Base-by-base conservation (phyloP, 768 basidiomycete genomes). In the Psilocybe sp. region DNA sequence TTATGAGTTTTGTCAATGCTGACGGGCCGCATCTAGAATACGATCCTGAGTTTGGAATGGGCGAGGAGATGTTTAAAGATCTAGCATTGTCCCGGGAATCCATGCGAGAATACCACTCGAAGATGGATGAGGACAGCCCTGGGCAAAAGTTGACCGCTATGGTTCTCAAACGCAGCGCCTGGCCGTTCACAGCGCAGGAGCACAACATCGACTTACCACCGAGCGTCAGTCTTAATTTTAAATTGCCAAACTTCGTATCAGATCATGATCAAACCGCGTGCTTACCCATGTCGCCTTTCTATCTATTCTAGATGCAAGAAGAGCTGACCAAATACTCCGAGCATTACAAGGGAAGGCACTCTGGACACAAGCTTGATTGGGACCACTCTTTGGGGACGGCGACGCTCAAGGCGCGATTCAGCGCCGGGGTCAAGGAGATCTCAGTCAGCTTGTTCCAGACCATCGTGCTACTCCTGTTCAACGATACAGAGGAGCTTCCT, bases 1-100 rank as follows among this genome's bases (percentile, higher is more conserved):
- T 39, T 18, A n/a, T 36, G 12, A 31, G 14, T 40, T 40, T 18
- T 45, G 23, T 39, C 57, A 39, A 53, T 10, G 3, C 31, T 40
- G 12, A 43, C 35, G n/a, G 11, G 31, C 15, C 46, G 47, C 23
- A 28, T 40, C 40, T 60, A 96, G 96, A 87, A 46, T 96, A 95
- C 60, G 97, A 98, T 63, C 89, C 94, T 10, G 94, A 96, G 52
- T 98, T 98, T 61, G 89, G 87, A 7, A 89, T 88, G 71, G 92
- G 93, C 44, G 91, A 93, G 59, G 84, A 92, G 36, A 96, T 98
- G 96, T 96, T 98, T 73, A 93, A 85, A 52, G 94, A 96, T 61
- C 71, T 96, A 3, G 80, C 81, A 0, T 70, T 92, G 14, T 95
- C 92, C 1, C 68, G 81, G 45, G 92, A 95, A 49, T 63, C 81